Conservation (phyloP, 2,329 filamentous ascomycete species). For the Xylogone sp. region DNA sequence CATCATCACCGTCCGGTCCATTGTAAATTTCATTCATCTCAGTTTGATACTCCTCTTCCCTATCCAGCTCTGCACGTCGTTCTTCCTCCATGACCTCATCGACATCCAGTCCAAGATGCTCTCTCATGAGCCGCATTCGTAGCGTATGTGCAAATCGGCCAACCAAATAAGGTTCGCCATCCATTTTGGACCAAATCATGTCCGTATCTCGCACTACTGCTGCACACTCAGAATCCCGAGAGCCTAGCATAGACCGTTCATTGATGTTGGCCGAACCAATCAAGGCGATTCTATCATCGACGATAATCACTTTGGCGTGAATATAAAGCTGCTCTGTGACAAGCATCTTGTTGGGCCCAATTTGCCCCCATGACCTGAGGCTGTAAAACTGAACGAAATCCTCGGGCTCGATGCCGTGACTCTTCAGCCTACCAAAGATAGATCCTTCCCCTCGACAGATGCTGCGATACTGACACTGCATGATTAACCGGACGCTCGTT, state of each 20-base stretch:
- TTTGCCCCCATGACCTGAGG: slow-evolving; percentile 85
- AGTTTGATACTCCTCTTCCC: slow-evolving; percentile 46
- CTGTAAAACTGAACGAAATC: slow-evolving; percentile 96
- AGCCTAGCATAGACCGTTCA: slow-evolving; percentile 90
- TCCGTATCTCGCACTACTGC: slow-evolving; percentile 89
- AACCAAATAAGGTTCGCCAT: slow-evolving; percentile 80
- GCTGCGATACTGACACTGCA: slow-evolving; percentile 95
- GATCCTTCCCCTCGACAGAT: slow-evolving; percentile 91
- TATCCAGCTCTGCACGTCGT: slow-evolving; percentile 61
- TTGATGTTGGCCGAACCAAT: slow-evolving; percentile 99
- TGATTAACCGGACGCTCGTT: slow-evolving; percentile 89
- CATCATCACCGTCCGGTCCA: slow-evolving; percentile 35
- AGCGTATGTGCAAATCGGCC: slow-evolving; percentile 91
- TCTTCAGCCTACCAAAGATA: slow-evolving; percentile 82
- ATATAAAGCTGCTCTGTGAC: slow-evolving; percentile 98
- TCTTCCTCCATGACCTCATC: slow-evolving; percentile 85
- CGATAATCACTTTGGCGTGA: slow-evolving; percentile 94
- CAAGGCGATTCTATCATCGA: slow-evolving; percentile 87
- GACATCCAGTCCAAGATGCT: slow-evolving; percentile 93
- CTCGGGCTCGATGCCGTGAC: slow-evolving; percentile 81
- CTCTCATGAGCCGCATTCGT: slow-evolving; percentile 89
- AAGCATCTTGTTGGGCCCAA: slow-evolving; percentile 75
- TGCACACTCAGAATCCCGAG: slow-evolving; percentile 87
- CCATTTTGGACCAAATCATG: slow-evolving; percentile 91
- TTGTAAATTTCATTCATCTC: slow-evolving; percentile 61